A percentile compares a stretch with the other conserved stretches of the same genome.
phyloP scores from a whole-genome alignment of 495 filamentous ascomycete genomes.

The Hypoxylon rickii region DNA sequence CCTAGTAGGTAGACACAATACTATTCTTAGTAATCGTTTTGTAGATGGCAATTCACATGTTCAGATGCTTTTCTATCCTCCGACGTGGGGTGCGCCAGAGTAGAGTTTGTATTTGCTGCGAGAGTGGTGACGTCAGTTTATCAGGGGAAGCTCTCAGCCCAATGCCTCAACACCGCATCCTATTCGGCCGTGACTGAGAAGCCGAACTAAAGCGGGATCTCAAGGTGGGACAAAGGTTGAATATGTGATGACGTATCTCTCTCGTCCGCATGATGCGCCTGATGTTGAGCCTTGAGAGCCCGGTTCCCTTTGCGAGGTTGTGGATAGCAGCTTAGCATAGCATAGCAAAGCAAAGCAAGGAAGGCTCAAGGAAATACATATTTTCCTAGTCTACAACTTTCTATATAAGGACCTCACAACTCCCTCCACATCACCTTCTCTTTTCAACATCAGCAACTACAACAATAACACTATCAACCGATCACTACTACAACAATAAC shows the following conservation, averaged over 20 bases:
- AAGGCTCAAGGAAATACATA: slow-evolving; percentile 10
- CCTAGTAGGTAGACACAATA: neutral
- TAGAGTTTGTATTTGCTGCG: too few relatives aligned
- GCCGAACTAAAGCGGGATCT: slow-evolving; percentile 8
- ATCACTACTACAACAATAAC: slow-evolving; percentile 15
- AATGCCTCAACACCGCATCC: too few relatives aligned
- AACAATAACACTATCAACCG: slow-evolving; percentile 11
- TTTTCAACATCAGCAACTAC: slow-evolving; percentile 18
- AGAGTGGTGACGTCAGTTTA: slow-evolving; percentile 28
- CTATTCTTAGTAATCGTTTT: slow-evolving; percentile 5
- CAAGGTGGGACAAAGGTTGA: slow-evolving; percentile 19
- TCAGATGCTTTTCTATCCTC: neutral
- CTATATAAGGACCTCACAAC: slow-evolving; percentile 20
- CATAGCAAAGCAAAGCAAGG: neutral
- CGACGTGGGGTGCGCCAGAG: too few relatives aligned
- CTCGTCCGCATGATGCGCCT: slow-evolving; percentile 22
- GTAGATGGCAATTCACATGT: slow-evolving; percentile 26
- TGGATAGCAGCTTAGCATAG: neutral
- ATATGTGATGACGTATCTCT: slow-evolving; percentile 24
- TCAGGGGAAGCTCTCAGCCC: slow-evolving; percentile 15
- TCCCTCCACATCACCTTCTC: slow-evolving; percentile 2
- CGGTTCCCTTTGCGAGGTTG: too few relatives aligned
- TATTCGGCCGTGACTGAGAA: too few relatives aligned
- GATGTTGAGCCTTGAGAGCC: too few relatives aligned
- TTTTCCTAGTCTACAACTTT: slow-evolving; percentile 7